These are phyloP conservation scores for Haplosporangium gracile DNA, from an alignment of 192 early-diverging fungal species.

Conservation along the genomic window DNA sequence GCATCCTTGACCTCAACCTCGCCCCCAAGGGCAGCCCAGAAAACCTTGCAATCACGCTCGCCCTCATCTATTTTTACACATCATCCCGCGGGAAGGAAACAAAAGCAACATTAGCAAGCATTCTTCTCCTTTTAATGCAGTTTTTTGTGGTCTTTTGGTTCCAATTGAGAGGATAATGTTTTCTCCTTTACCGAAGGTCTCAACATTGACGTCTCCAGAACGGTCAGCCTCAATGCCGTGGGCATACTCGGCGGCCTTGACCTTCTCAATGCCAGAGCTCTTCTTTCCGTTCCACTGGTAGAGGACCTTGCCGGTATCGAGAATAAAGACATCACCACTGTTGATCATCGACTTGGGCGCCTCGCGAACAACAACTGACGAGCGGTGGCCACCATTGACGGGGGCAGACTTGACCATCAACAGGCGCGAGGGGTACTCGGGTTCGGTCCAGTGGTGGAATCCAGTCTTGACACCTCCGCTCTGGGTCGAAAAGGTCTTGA, in stretches of 20 bases:
- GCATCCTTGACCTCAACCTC: constrained; percentile 70
- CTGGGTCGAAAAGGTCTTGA: constrained; percentile 66
- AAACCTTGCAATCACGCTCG: constrained; percentile 65
- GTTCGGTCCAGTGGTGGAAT: constrained; percentile 75
- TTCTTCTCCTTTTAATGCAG: neutral
- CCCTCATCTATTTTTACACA: constrained; percentile 65
- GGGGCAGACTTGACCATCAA: constrained; percentile 66
- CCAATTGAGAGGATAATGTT: neutral
- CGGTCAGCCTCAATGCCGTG: constrained; percentile 72
- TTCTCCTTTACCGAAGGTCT: constrained; percentile 70
- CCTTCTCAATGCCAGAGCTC: constrained; percentile 73
- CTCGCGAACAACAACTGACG: constrained; percentile 71
- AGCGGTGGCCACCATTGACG: constrained; percentile 47
- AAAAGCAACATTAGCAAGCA: neutral
- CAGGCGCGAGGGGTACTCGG: constrained; percentile 62
- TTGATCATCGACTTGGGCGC: constrained; percentile 70
- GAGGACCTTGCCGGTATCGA: constrained; percentile 76
- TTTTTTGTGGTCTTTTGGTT: neutral
- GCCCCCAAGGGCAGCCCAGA: constrained; percentile 78
- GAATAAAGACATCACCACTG: constrained; percentile 81
- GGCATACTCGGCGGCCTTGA: constrained; percentile 77
- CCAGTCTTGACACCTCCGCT: constrained; percentile 80
- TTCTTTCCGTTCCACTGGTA: constrained; percentile 79
- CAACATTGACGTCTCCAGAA: constrained; percentile 66
- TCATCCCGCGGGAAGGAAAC: neutral